These are phyloP conservation scores for Heliamphora pulchella DNA, from an alignment of 179 eudicot genomes.

Conservation along the genomic window DNA sequence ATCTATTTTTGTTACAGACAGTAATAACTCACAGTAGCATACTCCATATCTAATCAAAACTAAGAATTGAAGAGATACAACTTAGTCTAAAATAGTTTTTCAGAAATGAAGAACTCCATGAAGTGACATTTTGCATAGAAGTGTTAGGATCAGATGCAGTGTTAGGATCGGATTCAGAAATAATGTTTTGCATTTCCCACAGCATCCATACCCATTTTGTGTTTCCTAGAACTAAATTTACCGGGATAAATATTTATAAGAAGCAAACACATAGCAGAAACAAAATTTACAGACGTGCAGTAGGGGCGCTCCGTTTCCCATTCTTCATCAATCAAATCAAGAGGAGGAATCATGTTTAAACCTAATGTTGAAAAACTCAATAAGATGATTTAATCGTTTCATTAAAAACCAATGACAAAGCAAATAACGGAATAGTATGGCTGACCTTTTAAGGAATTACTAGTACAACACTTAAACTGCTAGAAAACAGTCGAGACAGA, in stretches of 20 bases:
- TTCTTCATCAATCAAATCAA: too few species aligned
- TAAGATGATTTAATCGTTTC: not conserved
- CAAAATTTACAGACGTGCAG: too few species aligned
- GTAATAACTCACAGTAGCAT: not conserved
- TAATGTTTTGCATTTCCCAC: not conserved
- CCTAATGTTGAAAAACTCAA: not conserved
- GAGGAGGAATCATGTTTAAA: too few species aligned
- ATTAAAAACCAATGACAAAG: not conserved
- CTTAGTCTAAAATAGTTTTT: not conserved
- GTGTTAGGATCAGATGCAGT: not conserved
- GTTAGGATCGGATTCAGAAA: not conserved
- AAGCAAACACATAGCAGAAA: too few species aligned
- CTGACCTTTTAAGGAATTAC: too few species aligned
- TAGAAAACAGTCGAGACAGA: too few species aligned
- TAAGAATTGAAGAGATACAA: not conserved
- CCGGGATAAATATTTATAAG: not conserved
- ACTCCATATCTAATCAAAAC: not conserved
- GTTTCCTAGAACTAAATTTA: not conserved
- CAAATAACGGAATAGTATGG: too few species aligned
- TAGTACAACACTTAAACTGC: too few species aligned
- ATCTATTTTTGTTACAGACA: not conserved
- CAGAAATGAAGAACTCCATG: not conserved
- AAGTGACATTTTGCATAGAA: not conserved
- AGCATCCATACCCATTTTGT: not conserved
- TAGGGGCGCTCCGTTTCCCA: too few species aligned